Evolutionary conservation across 306 rosid genomes (phyloP).

Genomic region (Prunus mume): DNA sequence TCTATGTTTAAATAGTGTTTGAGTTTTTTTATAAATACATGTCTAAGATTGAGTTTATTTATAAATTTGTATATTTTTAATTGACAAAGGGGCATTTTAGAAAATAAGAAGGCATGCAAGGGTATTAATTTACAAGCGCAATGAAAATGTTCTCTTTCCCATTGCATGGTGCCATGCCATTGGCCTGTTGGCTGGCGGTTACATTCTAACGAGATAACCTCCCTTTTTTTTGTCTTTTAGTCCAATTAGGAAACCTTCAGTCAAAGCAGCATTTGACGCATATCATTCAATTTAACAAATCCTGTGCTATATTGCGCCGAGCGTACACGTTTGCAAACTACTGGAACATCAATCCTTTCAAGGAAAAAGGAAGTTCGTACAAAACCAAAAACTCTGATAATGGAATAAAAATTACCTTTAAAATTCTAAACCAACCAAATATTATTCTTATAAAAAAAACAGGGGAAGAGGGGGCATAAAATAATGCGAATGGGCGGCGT

Average conservation of each 20-base stretch:
- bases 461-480: too few species aligned
- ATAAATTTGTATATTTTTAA: too few species aligned
- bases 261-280: background rate
- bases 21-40: too few species aligned
- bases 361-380: background rate
- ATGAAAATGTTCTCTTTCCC: background rate
- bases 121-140: background rate
- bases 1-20: too few species aligned
- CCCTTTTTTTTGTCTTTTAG: conserved; percentile 12
- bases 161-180: background rate
- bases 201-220: background rate
- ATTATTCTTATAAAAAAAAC: too few species aligned
- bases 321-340: background rate
- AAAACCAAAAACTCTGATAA: background rate
- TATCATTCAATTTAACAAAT: background rate
- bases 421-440: too few species aligned
- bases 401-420: background rate
- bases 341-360: background rate
- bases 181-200: background rate
- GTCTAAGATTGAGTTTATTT: too few species aligned
- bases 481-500: background rate
- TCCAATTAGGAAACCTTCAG: background rate
- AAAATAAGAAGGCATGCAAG: background rate
- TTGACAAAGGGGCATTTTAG: background rate
- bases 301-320: background rate